A percentile compares a stretch with the other conserved stretches of the same genome.
Evolutionary conservation across 768 basidiomycete species (phyloP).

Genomic region (Rhizopogon sp.): DNA sequence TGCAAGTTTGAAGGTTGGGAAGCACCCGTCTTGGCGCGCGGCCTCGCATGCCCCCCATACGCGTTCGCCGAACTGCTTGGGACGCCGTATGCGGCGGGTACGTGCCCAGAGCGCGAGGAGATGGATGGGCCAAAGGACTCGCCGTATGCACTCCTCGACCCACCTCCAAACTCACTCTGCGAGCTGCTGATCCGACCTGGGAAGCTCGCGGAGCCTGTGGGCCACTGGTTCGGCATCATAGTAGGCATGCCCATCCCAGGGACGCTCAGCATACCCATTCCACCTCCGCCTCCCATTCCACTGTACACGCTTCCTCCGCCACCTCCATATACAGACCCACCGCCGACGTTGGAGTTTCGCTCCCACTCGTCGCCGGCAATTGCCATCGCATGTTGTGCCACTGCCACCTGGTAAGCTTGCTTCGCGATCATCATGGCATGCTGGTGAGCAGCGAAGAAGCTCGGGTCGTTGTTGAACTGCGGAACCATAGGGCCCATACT

Average conservation of each 20-base stretch:
- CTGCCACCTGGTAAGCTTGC: constrained; percentile 85
- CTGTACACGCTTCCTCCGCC: constrained; percentile 45
- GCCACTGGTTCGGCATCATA: constrained; percentile 35
- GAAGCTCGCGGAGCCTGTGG: constrained; percentile 44
- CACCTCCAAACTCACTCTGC: constrained; percentile 62
- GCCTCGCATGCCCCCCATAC: constrained; percentile 19
- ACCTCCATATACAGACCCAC: constrained; percentile 31
- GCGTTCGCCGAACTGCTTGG: constrained; percentile 13
- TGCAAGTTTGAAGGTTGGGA: constrained; percentile 16
- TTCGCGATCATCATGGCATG: constrained; percentile 85
- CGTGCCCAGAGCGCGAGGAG: constrained; percentile 11
- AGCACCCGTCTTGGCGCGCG: constrained; percentile 29
- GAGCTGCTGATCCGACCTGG: constrained; percentile 44
- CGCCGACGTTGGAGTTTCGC: constrained; percentile 54
- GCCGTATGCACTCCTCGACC: constrained; percentile 66
- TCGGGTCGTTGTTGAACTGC: constrained; percentile 45
- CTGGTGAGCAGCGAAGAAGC: constrained; percentile 71
- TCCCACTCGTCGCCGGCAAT: constrained; percentile 93
- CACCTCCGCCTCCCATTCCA: constrained; percentile 27
- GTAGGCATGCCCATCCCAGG: constrained; percentile 31
- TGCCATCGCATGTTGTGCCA: constrained; percentile 87
- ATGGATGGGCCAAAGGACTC: constrained; percentile 47
- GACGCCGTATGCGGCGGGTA: not conserved
- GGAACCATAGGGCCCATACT: constrained; percentile 26
- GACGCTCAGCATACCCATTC: constrained; percentile 40